Base-by-base conservation (phyloP, 345 rosid genomes). In the Geranium brycei region DNA sequence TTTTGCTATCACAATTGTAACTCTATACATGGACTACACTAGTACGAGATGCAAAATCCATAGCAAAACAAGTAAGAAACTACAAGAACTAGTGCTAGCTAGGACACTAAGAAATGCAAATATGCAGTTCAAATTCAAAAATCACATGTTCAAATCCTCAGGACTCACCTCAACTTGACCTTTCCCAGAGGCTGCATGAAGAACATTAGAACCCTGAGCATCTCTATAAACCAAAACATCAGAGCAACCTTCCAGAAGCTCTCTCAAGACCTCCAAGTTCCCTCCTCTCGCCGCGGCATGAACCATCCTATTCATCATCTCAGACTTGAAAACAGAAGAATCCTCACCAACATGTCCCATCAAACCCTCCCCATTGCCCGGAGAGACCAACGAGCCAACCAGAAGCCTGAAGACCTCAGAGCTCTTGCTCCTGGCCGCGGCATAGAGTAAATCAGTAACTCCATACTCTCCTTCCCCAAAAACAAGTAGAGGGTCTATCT, bases 231-330 rank as follows among this genome's bases (percentile, higher is more conserved):
- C 74, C 78, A 84, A 75, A 55, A 87, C 82, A 78, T 89, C 79
- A 13, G 64, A 69, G 68, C 87, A 87, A 55, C 78, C 71, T 60
- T 67, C n/a, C 0, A 89, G 68, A 60, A 89, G 82, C 62, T 89
- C 86, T 82, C 71, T 83, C 73, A 92, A 72, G 62, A 87, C 62
- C 68, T 47, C 66, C 62, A 81, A 40, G 73, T 82, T 89, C 31
- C 98, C 98, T 53, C 98, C 98, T 78, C 96, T 92, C 19, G 95
- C 84, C 73, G 93, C 96, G 64, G 96, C 95, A 69, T 92, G 96
- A 40, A 83, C 73, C 58, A 93, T 96, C 75, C 98, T 79, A 71
- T 89, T 92, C 84, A 71, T 82, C 77, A 92, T 86, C 78, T 92
- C 98, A 76, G 72, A 63, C 70, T 76, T 84, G 75, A 84, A 89